A percentile compares a stretch with the other conserved stretches of the same genome.
Evolutionary conservation across 768 basidiomycete species (phyloP).

Genomic region (Podaxis sp.): DNA sequence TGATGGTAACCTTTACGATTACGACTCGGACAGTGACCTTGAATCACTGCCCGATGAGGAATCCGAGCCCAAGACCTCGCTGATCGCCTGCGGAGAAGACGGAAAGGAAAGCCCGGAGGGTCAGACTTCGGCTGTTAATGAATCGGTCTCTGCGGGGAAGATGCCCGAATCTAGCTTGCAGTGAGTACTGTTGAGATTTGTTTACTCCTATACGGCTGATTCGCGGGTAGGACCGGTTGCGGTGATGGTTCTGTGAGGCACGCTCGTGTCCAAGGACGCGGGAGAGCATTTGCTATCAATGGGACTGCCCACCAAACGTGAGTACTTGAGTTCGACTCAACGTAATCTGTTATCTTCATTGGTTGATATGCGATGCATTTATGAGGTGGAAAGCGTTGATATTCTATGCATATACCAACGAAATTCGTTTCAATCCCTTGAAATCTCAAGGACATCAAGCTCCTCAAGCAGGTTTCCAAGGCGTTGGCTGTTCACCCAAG

Average conservation of each 20-base stretch:
- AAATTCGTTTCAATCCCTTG: constrained; percentile 7
- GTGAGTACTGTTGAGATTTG: background rate
- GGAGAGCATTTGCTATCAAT: constrained; percentile 1
- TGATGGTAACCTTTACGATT: constrained; percentile 3
- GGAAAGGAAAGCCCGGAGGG: background rate
- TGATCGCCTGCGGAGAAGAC: background rate
- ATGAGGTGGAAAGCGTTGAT: constrained; percentile 12
- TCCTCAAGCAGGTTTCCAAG: background rate
- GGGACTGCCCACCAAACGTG: constrained; percentile 15
- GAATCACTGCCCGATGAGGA: constrained; percentile 4
- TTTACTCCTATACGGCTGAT: background rate
- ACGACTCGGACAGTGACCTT: constrained; percentile 12
- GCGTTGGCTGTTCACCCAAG: constrained; percentile 31
- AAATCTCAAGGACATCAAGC: background rate
- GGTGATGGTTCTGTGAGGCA: background rate
- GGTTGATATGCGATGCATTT: background rate
- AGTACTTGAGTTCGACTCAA: background rate
- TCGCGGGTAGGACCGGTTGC: background rate
- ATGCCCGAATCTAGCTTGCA: background rate
- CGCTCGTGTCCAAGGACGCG: background rate
- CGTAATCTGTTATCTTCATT: background rate
- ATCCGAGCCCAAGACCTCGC: background rate
- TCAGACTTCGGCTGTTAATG: background rate
- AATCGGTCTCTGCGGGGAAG: background rate
- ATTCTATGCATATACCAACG: constrained; percentile 8